Percentiles rank a stretch among this genome's conserved stretches.
phyloP scores from a whole-genome alignment of 805 yeast genomes.

The Nakazawaea sp. region DNA sequence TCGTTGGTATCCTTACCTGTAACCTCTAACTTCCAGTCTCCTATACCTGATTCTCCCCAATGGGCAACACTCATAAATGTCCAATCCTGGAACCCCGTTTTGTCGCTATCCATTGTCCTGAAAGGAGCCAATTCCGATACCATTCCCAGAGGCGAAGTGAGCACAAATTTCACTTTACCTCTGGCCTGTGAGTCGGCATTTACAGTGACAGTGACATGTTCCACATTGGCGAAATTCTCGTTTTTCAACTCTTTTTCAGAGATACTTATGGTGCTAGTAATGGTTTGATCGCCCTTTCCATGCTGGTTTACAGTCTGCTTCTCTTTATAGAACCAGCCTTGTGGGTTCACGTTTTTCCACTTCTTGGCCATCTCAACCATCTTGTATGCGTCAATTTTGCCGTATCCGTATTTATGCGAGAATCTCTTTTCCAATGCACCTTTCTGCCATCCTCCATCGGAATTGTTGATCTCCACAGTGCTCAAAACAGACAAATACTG shows the following conservation, averaged over 20 bases:
- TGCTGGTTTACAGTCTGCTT: conserved; percentile 26
- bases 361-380: conserved; percentile 64
- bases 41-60: conserved; percentile 83
- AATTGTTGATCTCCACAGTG: conserved; percentile 59
- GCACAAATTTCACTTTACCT: conserved; percentile 60
- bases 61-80: conserved; percentile 96
- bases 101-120: conserved; percentile 51
- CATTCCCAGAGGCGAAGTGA: conserved; percentile 72
- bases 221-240: conserved; percentile 64
- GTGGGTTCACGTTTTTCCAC: conserved; percentile 90
- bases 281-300: conserved; percentile 2
- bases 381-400: conserved; percentile 76
- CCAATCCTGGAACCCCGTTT: conserved; percentile 70
- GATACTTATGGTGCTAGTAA: conserved; percentile 37
- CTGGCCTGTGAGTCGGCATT: conserved; percentile 58
- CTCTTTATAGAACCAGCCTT: conserved; percentile 66
- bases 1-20: conserved; percentile 28
- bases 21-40: conserved; percentile 77
- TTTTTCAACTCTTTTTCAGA: conserved; percentile 38
- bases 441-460: conserved; percentile 74
- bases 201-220: conserved; percentile 81
- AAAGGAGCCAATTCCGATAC: conserved; percentile 66
- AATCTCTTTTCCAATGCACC: conserved; percentile 57
- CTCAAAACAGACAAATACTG: conserved; percentile 76
- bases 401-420: conserved; percentile 88